Base-by-base conservation (phyloP, 1,284 basidiomycete genomes). In the Trichosporon asahii region DNA sequence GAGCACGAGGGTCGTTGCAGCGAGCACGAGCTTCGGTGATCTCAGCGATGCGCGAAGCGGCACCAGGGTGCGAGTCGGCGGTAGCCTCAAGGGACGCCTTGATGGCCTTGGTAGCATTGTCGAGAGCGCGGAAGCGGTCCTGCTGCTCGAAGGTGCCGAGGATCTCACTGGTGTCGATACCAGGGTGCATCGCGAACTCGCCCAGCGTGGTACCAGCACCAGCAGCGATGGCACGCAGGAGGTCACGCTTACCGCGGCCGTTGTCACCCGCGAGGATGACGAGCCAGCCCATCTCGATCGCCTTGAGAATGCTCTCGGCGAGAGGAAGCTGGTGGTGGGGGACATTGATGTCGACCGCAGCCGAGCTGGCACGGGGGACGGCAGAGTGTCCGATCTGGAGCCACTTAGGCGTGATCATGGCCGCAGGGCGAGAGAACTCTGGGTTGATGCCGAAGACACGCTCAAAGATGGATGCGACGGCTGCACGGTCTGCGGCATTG, bases 91-190 rank as follows among this genome's bases (percentile, higher is more conserved):
- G 44, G 0, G 74, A 57, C 3, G 63, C n/a, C n/a, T 66, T 53
- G 15, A 78, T 27, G 0, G 73, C 70, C 12, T 33, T 29, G 9
- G 68, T 65, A 0, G 71, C 72, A 1, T 72, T 66, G 66, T 76
- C 74, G 18, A 77, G 64, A 18, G 74, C 72, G 21, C 70, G 69
- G 61, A 64, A 76, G n/a, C 46, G 78, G 68, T 93, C 90, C 40
- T 90, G 89, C 84, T 99, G 97, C 84, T 99, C 97, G 78, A 98
- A 99, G 75, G 93, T 91, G 64, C 97, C 97, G 49, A 99, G 85
- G 44, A 99, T 90, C 82, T 99, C 97, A 78, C 90, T 90, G 0
- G 95, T 94, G 80, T 99, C 97, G 18, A 93, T 94, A 7, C 93
- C 91, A 64, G 89, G 90, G 80, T 92, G 96, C 82, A 98, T 86